Conservation (phyloP, 805 yeast genomes). For the Candida schatavii region DNA sequence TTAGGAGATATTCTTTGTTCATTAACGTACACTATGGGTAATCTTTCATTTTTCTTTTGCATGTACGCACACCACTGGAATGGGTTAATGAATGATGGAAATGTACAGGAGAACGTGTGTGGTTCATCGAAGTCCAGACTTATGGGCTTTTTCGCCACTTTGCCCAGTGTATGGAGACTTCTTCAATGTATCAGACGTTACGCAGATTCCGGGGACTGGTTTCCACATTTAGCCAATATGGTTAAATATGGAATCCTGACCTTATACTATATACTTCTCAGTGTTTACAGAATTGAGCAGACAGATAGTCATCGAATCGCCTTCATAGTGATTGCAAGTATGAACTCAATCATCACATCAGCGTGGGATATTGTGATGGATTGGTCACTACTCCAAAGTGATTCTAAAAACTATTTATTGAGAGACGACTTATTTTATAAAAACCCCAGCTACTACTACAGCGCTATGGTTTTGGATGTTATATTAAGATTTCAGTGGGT, state of each 20-base stretch:
- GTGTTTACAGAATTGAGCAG: conserved; percentile 69
- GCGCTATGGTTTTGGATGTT: conserved; percentile 71
- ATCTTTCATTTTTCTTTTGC: conserved; percentile 82
- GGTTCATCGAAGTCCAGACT: conserved; percentile 73
- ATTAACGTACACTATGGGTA: conserved; percentile 83
- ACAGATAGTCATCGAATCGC: conserved; percentile 43
- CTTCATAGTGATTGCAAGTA: conserved; percentile 69
- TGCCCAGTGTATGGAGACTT: conserved; percentile 90
- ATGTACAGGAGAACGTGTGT: conserved; percentile 41
- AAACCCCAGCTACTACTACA: conserved; percentile 52
- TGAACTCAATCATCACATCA: conserved; percentile 68
- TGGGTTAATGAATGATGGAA: conserved; percentile 41
- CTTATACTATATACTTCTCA: conserved; percentile 66
- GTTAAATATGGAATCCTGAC: conserved; percentile 68
- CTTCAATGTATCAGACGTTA: conserved; percentile 90
- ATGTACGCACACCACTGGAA: conserved; percentile 72
- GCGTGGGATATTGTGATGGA: conserved; percentile 95
- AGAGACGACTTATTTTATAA: conserved; percentile 71
- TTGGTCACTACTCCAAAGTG: conserved; percentile 82
- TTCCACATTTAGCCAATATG: conserved; percentile 93
- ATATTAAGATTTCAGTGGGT: conserved; percentile 87
- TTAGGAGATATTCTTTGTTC: conserved; percentile 90
- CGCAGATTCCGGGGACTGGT: conserved; percentile 91
- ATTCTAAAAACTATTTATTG: conserved; percentile 53
- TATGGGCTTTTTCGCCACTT: conserved; percentile 79